Evolutionary conservation across 306 rosid genomes (phyloP), one percentile per base, ranked within the genome.

Genomic region (Lathyrus aphaca): DNA sequence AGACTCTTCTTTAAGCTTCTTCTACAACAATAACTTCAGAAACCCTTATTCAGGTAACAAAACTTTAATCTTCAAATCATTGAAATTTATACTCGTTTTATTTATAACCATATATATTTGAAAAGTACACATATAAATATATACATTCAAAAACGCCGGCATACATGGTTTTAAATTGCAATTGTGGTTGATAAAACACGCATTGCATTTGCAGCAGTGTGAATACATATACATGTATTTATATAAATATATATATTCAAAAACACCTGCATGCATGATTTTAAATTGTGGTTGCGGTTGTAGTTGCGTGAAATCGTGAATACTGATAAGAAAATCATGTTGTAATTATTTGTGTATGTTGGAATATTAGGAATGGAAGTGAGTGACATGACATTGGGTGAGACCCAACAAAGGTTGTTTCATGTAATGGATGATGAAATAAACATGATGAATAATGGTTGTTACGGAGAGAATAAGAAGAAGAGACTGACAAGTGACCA

Each of bases 1-100:
- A 15, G 96, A 88, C 25, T 68, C 90, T 66, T 87, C 96, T 69
- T 76, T 80, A 69, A 85, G 85, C 81, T 86, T 90, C 79, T 88
- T 86, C 81, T 75, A 75, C 96, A 84, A 84, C 88, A 6, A 35
- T 35, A 35, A 7, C 39, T 82, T 81, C 88, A 80, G 61, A 50
- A 84, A 57, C 58, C 83, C 78, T 12, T 79, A 46, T 78, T 86
- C 86, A 73, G 96, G 98, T 90, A 27, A 49, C 6, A 49, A 56
- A 61, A 16, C 50, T 5, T 9, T 9, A 46, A 39, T 69, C 58
- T 67, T 61, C 66, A 68, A 14, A 42, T 10, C 5, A 60, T 40
- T 70, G 15, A 12, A 42, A 35, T 50, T 13, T 48, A 18, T 74
- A 18, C 25, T 69, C 42, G 1, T 23, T 23, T 23, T 23, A 23